These are phyloP conservation scores for Penium margaritaceum DNA, from an alignment of 139 green algal genomes.

Conservation along the genomic window DNA sequence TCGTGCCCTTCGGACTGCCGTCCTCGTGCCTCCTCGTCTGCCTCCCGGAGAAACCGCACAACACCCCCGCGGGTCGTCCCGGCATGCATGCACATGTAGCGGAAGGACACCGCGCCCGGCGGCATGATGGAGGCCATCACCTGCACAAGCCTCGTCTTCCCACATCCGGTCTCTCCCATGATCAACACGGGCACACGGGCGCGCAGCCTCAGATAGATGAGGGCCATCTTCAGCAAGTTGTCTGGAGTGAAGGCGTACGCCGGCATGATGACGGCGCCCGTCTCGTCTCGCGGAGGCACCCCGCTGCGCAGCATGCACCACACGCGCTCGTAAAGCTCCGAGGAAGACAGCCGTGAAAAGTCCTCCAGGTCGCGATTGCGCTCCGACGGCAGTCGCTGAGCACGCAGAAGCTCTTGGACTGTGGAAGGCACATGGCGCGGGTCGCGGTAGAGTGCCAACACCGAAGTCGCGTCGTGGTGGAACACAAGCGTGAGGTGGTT, in stretches of 20 bases:
- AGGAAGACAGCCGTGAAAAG: neutral
- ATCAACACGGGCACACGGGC: slow-evolving; percentile 27
- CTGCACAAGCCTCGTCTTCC: slow-evolving; percentile 45
- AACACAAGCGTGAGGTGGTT: slow-evolving; percentile 46
- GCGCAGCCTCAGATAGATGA: slow-evolving; percentile 15
- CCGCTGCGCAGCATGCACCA: neutral
- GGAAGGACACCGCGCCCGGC: slow-evolving; percentile 7
- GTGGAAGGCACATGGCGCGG: slow-evolving; percentile 16
- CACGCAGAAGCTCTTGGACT: neutral
- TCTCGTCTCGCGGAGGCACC: neutral
- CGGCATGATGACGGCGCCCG: too few species aligned
- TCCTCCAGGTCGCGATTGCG: neutral
- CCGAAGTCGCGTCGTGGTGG: slow-evolving; percentile 8
- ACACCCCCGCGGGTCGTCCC: slow-evolving; percentile 29
- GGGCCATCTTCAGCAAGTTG: slow-evolving; percentile 39
- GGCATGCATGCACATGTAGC: slow-evolving; percentile 38
- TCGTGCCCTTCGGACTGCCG: neutral
- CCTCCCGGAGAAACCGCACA: slow-evolving; percentile 9
- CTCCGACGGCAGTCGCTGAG: slow-evolving; percentile 1
- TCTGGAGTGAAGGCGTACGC: slow-evolving; percentile 24
- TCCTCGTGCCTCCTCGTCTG: neutral
- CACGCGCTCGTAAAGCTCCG: neutral
- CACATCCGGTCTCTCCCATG: slow-evolving; percentile 37
- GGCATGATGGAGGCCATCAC: slow-evolving; percentile 32
- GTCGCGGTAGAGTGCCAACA: slow-evolving; percentile 39